These are phyloP conservation scores for Cylindrotheca closterium DNA, from an alignment of 108 stramenopile genomes.

Conservation along the genomic window DNA sequence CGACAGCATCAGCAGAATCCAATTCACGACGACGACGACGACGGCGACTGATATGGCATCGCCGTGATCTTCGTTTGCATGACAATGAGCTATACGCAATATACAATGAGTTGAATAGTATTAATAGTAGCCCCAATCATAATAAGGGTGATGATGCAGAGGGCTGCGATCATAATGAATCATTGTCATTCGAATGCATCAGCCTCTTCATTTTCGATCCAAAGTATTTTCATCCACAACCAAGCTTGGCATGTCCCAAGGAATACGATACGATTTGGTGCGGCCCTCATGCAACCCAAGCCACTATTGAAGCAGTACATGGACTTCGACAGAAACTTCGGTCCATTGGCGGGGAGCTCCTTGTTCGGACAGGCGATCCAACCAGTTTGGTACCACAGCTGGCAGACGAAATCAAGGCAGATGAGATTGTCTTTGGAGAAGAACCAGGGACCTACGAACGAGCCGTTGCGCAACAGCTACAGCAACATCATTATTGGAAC, in stretches of 20 bases:
- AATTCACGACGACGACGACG: no score
- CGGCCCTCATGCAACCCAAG: constrained; percentile 51
- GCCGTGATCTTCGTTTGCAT: constrained; percentile 57
- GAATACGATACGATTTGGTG: constrained; percentile 28
- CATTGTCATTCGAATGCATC: constrained; percentile 14
- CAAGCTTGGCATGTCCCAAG: no score
- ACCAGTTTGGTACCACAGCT: constrained; percentile 36
- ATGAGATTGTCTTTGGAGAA: constrained; percentile 54
- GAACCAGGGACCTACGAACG: constrained; percentile 58
- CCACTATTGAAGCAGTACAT: constrained; percentile 44
- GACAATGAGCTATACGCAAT: constrained; percentile 56
- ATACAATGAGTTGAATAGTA: no score
- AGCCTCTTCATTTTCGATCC: constrained; percentile 62
- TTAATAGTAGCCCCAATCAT: no score
- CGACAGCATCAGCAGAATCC: no score
- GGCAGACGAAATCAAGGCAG: constrained; percentile 21
- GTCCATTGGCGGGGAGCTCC: constrained; percentile 44
- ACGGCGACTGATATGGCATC: constrained; percentile 62
- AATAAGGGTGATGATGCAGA: background rate
- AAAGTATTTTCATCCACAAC: constrained; percentile 25
- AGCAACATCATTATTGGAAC: constrained; percentile 15
- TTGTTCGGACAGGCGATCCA: constrained; percentile 54
- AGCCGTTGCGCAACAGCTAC: constrained; percentile 25
- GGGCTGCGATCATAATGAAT: background rate
- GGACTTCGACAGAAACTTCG: constrained; percentile 28